phyloP scores from a whole-genome alignment of 2,329 filamentous ascomycete species.

The Phoma sp. region DNA sequence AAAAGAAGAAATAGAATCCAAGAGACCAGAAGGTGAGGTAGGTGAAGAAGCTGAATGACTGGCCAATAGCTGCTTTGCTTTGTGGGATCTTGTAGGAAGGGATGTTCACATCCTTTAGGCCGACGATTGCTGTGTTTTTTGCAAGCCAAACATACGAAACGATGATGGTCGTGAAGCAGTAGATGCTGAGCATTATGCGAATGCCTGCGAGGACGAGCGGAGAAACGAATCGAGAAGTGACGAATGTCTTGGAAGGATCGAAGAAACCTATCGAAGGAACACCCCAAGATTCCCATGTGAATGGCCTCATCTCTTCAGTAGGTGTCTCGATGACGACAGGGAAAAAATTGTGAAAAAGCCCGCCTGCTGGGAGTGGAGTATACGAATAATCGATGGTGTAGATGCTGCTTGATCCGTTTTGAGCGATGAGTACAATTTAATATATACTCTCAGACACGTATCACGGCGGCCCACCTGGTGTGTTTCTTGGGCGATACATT shows the following conservation, averaged over 20 bases:
- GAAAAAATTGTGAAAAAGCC: background rate
- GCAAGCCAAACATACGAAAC: constrained; percentile 67
- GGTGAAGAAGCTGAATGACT: constrained; percentile 80
- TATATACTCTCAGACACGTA: constrained; percentile 10
- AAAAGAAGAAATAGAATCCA: constrained; percentile 74
- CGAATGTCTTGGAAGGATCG: constrained; percentile 65
- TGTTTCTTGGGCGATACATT: background rate
- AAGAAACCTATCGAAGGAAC: constrained; percentile 38
- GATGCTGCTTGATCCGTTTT: background rate
- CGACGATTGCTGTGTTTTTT: constrained; percentile 22
- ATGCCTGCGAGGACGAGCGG: constrained; percentile 65
- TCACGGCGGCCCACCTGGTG: background rate
- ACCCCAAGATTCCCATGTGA: constrained; percentile 29
- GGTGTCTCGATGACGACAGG: background rate
- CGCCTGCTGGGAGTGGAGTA: background rate
- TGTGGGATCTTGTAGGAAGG: constrained; percentile 62
- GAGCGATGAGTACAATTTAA: background rate
- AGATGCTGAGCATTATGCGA: constrained; percentile 61
- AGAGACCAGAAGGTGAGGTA: constrained; percentile 80
- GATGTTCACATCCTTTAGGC: constrained; percentile 35
- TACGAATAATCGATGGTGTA: background rate
- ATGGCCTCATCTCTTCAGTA: constrained; percentile 18
- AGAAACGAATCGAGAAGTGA: constrained; percentile 78
- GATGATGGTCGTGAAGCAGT: constrained; percentile 71
- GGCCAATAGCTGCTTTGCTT: constrained; percentile 62